Percentiles rank a stretch among this genome's conserved stretches.
phyloP scores from a whole-genome alignment of 768 basidiomycete species.

The Tephrocybe sp. region DNA sequence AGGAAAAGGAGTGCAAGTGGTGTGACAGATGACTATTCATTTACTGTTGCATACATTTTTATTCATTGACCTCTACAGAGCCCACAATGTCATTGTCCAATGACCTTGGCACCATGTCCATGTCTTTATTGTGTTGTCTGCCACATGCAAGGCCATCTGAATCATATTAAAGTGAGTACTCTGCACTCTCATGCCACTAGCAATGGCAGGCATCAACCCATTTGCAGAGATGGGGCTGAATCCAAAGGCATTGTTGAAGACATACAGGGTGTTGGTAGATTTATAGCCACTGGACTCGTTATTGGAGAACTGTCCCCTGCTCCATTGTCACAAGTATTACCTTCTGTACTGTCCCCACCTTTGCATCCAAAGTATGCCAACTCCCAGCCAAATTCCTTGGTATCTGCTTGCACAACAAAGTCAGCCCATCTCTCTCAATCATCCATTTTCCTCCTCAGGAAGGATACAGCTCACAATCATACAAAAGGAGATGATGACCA shows the following conservation, averaged over 20 bases:
- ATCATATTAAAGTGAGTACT: no score
- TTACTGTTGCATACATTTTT: no score
- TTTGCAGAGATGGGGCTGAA: slow-evolving; percentile 37
- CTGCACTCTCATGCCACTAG: no score
- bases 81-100: no score
- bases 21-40: no score
- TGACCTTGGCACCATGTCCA: no score
- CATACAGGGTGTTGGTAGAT: slow-evolving; percentile 56
- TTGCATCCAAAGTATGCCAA: slow-evolving; percentile 10
- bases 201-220: no score
- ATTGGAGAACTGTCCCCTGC: slow-evolving; percentile 25
- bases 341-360: slow-evolving; percentile 1
- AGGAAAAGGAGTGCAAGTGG: no score
- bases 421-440: slow-evolving; percentile 44
- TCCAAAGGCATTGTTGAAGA: slow-evolving; percentile 67
- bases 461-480: slow-evolving; percentile 20
- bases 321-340: slow-evolving; percentile 5
- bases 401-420: slow-evolving; percentile 19
- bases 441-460: slow-evolving; percentile 44
- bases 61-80: no score
- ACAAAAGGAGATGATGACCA: slow-evolving; percentile 20
- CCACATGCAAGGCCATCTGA: no score
- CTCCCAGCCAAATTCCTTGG: slow-evolving; percentile 13
- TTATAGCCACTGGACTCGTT: slow-evolving; percentile 49
- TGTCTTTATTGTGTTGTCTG: no score